Evolutionary conservation across 108 stramenopile genomes (phyloP).

Genomic region (Nitzschia putrida): DNA sequence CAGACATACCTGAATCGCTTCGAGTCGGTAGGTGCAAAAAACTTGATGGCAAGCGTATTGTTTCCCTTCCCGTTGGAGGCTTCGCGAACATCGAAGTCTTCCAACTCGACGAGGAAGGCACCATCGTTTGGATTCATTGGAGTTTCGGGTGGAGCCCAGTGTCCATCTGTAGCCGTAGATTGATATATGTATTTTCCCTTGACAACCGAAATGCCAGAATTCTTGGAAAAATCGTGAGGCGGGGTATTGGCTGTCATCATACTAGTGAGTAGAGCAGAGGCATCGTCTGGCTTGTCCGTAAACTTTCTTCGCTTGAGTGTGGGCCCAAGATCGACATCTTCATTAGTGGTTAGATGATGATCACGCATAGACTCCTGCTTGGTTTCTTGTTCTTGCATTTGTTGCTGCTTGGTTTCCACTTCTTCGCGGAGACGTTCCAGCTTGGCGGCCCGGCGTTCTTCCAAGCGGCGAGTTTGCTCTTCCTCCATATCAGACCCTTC

Average conservation of each 20-base stretch:
- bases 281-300: conserved; percentile 33
- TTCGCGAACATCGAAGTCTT: conserved; percentile 60
- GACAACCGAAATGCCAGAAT: conserved; percentile 41
- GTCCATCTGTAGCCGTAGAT: conserved; percentile 10
- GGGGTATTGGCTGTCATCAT: conserved; percentile 60
- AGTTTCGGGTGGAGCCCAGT: conserved; percentile 66
- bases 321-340: conserved; percentile 32
- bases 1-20: conserved; percentile 56
- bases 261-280: conserved; percentile 67
- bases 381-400: conserved; percentile 27
- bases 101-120: conserved; percentile 60
- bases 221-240: conserved; percentile 80
- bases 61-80: conserved; percentile 48
- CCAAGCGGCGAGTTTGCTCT: conserved; percentile 11
- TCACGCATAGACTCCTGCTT: conserved; percentile 46
- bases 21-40: conserved; percentile 70
- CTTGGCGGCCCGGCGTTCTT: conserved; percentile 48
- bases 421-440: conserved; percentile 52
- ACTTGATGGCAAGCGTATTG: conserved; percentile 88
- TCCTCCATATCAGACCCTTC: conserved; percentile 11
- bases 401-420: conserved; percentile 42
- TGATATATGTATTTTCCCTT: conserved; percentile 62
- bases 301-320: conserved; percentile 34
- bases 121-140: conserved; percentile 60
- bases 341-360: conserved; percentile 47